These are phyloP conservation scores for Sugiyamaella lignohabitans DNA, from an alignment of 805 yeast species.

Conservation along the genomic window DNA sequence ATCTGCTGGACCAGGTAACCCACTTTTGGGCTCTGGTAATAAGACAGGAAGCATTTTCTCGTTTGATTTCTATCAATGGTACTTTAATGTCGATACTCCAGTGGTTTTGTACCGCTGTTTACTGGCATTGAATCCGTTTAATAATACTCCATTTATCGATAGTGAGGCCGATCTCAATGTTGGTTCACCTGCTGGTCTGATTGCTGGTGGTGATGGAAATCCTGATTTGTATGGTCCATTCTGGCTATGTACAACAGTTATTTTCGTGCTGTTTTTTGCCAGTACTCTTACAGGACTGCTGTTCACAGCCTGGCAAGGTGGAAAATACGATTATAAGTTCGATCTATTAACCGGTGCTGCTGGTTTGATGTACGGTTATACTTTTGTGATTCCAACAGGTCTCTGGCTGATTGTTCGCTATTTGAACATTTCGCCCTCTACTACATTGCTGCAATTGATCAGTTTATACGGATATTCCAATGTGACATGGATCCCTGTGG, in stretches of 20 bases:
- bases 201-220: slow-evolving; percentile 33
- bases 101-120: slow-evolving; percentile 52
- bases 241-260: slow-evolving; percentile 84
- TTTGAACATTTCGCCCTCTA: slow-evolving; percentile 44
- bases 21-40: no score
- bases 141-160: slow-evolving; percentile 23
- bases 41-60: slow-evolving; percentile 45
- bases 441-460: slow-evolving; percentile 48
- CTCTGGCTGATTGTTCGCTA: slow-evolving; percentile 50
- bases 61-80: slow-evolving; percentile 54
- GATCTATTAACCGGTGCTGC: slow-evolving; percentile 61
- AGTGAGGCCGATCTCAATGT: slow-evolving; percentile 15
- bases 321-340: slow-evolving; percentile 53
- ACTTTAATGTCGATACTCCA: slow-evolving; percentile 60
- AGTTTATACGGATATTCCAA: slow-evolving; percentile 83
- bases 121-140: slow-evolving; percentile 52
- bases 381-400: slow-evolving; percentile 53
- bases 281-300: slow-evolving; percentile 62
- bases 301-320: slow-evolving; percentile 40
- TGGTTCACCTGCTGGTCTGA: slow-evolving; percentile 23
- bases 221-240: slow-evolving; percentile 83
- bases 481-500: slow-evolving; percentile 79
- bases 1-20: not conserved
- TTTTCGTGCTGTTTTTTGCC: slow-evolving; percentile 67
- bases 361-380: slow-evolving; percentile 69